phyloP scores from a whole-genome alignment of 2,329 filamentous ascomycete species.

The Colletotrichum sp. region DNA sequence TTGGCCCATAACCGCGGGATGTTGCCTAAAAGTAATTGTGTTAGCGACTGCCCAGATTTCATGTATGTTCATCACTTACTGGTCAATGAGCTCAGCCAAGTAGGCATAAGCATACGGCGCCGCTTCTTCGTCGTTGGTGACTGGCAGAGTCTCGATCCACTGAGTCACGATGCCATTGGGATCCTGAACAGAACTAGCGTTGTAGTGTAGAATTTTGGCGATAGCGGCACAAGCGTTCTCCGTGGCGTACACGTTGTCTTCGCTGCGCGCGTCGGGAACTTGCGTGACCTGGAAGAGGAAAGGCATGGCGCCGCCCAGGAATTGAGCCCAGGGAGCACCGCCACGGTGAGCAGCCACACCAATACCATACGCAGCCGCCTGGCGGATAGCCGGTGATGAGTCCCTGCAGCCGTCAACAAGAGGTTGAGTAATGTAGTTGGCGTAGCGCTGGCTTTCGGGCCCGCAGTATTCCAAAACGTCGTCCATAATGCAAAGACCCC shows the following conservation, averaged over 20 bases:
- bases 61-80: slow-evolving; percentile 67
- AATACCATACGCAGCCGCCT: slow-evolving; percentile 95
- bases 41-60: neutral
- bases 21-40: slow-evolving; percentile 68
- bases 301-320: slow-evolving; percentile 80
- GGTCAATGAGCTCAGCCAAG: slow-evolving; percentile 87
- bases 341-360: slow-evolving; percentile 95
- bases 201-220: slow-evolving; percentile 95
- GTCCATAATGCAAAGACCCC: slow-evolving; percentile 99
- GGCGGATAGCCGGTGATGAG: slow-evolving; percentile 85
- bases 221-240: slow-evolving; percentile 97
- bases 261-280: slow-evolving; percentile 80
- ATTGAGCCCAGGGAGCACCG: slow-evolving; percentile 85
- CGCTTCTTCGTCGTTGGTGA: slow-evolving; percentile 95
- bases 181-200: slow-evolving; percentile 77
- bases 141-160: slow-evolving; percentile 91
- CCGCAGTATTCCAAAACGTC: slow-evolving; percentile 98
- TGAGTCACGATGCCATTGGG: slow-evolving; percentile 77
- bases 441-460: slow-evolving; percentile 84
- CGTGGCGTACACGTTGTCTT: slow-evolving; percentile 95
- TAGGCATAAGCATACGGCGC: slow-evolving; percentile 96
- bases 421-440: slow-evolving; percentile 84
- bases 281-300: slow-evolving; percentile 85
- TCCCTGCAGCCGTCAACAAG: slow-evolving; percentile 88
- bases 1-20: slow-evolving; percentile 79